Conservation (phyloP, 2,329 filamentous ascomycete genomes). For the Alternaria hordeiaustralica region DNA sequence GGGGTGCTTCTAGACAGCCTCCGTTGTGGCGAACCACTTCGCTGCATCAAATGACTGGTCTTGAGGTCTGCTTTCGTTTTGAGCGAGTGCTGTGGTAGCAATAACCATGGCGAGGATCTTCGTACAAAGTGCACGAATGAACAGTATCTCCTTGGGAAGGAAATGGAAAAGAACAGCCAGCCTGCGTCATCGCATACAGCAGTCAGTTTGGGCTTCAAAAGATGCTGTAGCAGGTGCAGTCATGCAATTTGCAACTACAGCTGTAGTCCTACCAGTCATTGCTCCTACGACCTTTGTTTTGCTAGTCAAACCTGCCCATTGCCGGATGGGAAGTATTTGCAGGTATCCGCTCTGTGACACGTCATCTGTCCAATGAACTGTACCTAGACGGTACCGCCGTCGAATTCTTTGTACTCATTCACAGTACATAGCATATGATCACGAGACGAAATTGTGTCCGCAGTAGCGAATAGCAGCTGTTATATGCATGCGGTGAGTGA, state of each 20-base stretch:
- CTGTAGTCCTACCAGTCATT: not conserved
- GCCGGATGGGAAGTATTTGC: not conserved
- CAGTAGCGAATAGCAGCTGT: not conserved
- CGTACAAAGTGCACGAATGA: not conserved
- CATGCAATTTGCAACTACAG: not conserved
- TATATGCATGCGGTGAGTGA: not conserved
- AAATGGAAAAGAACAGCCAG: not conserved
- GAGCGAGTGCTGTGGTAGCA: not conserved
- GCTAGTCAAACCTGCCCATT: not conserved
- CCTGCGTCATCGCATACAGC: not conserved
- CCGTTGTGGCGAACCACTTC: not conserved
- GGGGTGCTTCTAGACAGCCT: not conserved
- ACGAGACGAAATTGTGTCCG: not conserved
- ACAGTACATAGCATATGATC: not conserved
- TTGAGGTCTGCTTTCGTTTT: not conserved
- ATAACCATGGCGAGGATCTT: not conserved
- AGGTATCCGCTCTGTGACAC: not conserved
- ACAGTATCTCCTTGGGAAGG: not conserved
- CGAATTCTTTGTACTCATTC: not conserved
- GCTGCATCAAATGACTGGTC: not conserved
- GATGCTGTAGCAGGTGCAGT: not conserved
- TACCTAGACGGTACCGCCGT: not conserved
- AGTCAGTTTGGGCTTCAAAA: not conserved
- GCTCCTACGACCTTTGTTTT: not conserved
- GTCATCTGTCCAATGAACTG: not conserved